Base-by-base conservation (phyloP, 1,284 basidiomycete genomes). In the Trametes pubescens region DNA sequence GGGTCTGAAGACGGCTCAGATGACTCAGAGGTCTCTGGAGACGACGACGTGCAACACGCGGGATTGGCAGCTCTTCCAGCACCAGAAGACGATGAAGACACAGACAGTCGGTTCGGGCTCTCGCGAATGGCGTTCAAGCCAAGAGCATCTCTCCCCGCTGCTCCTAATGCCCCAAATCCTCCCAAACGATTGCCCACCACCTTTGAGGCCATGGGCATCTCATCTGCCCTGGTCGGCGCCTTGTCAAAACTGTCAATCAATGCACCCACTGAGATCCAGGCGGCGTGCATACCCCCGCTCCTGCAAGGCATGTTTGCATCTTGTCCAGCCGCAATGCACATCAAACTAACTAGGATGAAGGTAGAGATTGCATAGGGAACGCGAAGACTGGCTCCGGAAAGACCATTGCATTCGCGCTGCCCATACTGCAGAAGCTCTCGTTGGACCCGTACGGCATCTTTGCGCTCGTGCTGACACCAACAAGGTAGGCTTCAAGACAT, bases 381-480 rank as follows among this genome's bases (percentile, higher is more conserved):
- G 96, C 98, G 1, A 97, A 99, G 80, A 99, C 97, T 0, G 98
- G 97, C 65, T 96, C 94, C 10, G 97, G 97, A 72, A 99, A 99
- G 81, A 99, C 98, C 0, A 90, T 99, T 62, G 96, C 98, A 0
- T 99, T 99, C 71, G 95, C 97, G 1, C 79, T 99, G 11, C 98
- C 98, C 1, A 98, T 99, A 57, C 82, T 99, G 8, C 96, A 99
- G 78, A 89, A 88, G 73, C 84, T 99, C 24, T 88, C 92, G 0
- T 79, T 85, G 4, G 96, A 98, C 77, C 96, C 96, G 8, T 97
- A 94, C 71, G 97, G 96, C 1, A 93, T 99, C 34, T 99, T 91
- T 75, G 96, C 96, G 0, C 82, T 99, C 14, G 88, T 99, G 0
- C 82, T 99, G 8, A 99, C 97, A 9, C 97, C 98, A 0, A 99